A percentile compares a stretch with the other conserved stretches of the same genome.
phyloP scores from a whole-genome alignment of 2,329 filamentous ascomycete genomes.

The Davidsoniella virescens region DNA sequence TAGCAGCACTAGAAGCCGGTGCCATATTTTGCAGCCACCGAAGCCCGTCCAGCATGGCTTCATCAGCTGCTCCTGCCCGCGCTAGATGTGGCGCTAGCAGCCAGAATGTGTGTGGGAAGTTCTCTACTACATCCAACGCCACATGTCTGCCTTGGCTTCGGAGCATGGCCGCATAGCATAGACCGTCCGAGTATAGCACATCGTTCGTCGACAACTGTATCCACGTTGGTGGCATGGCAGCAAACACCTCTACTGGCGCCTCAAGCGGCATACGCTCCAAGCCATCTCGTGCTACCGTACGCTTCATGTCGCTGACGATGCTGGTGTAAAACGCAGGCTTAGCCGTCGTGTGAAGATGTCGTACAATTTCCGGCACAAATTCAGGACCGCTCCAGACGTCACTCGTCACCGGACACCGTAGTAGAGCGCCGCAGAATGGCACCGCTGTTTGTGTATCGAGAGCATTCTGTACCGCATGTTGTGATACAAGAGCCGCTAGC shows the following conservation, averaged over 20 bases:
- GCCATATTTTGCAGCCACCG: slow-evolving; percentile 21
- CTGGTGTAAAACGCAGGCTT: slow-evolving; percentile 23
- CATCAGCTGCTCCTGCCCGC: slow-evolving; percentile 26
- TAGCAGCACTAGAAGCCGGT: not conserved
- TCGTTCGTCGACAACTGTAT: slow-evolving; percentile 36
- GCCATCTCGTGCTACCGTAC: slow-evolving; percentile 24
- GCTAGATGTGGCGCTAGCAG: slow-evolving; percentile 27
- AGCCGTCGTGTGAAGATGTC: slow-evolving; percentile 24
- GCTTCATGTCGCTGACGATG: slow-evolving; percentile 20
- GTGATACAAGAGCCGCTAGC: slow-evolving; percentile 28
- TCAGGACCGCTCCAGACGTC: slow-evolving; percentile 24
- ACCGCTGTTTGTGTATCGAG: slow-evolving; percentile 15
- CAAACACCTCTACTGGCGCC: slow-evolving; percentile 18
- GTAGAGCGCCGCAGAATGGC: slow-evolving; percentile 22
- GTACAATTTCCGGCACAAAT: slow-evolving; percentile 23
- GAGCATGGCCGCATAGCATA: slow-evolving; percentile 31
- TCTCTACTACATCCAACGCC: slow-evolving; percentile 25
- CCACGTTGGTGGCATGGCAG: slow-evolving; percentile 26
- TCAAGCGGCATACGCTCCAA: slow-evolving; percentile 28
- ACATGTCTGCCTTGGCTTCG: slow-evolving; percentile 25
- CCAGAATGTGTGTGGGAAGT: slow-evolving; percentile 39
- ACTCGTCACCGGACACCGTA: slow-evolving; percentile 32
- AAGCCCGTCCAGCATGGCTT: slow-evolving; percentile 25
- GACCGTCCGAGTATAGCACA: slow-evolving; percentile 33
- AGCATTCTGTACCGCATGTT: slow-evolving; percentile 17